Evolutionary conservation across 2,329 filamentous ascomycete species (phyloP).

Genomic region (Neofusicoccum laricinum): DNA sequence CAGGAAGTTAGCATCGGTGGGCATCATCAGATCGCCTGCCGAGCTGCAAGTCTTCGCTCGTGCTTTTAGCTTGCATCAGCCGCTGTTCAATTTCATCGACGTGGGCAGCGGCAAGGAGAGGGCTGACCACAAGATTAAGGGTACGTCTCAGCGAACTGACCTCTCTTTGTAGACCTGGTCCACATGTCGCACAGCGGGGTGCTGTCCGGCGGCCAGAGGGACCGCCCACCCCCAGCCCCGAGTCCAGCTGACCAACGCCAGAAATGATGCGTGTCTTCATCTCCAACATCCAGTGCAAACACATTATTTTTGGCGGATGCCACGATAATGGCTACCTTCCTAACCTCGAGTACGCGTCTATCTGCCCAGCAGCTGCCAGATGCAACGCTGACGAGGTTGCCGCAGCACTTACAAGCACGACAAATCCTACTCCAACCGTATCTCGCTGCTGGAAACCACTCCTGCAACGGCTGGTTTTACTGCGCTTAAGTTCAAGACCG

Average conservation of each 20-base stretch:
- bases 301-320: slow-evolving; percentile 48
- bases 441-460: slow-evolving; percentile 46
- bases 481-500: slow-evolving; percentile 39
- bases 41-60: slow-evolving; percentile 44
- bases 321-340: slow-evolving; percentile 47
- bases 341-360: slow-evolving; percentile 34
- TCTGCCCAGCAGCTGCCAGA: background rate
- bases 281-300: slow-evolving; percentile 45
- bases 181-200: background rate
- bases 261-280: slow-evolving; percentile 48
- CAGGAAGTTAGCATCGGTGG: slow-evolving; percentile 39
- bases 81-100: slow-evolving; percentile 48
- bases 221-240: background rate
- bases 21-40: slow-evolving; percentile 37
- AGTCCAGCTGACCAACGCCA: slow-evolving; percentile 16
- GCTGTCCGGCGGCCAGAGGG: background rate
- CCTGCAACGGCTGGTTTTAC: slow-evolving; percentile 41
- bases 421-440: slow-evolving; percentile 32
- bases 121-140: slow-evolving; percentile 48
- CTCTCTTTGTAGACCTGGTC: background rate
- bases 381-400: background rate
- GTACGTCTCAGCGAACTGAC: slow-evolving; percentile 22
- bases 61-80: slow-evolving; percentile 43
- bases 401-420: slow-evolving; percentile 41
- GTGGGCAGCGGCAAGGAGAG: slow-evolving; percentile 47